These are phyloP conservation scores for Cyclostephanos tholiformis DNA, from an alignment of 108 stramenopile species.

Conservation along the genomic window DNA sequence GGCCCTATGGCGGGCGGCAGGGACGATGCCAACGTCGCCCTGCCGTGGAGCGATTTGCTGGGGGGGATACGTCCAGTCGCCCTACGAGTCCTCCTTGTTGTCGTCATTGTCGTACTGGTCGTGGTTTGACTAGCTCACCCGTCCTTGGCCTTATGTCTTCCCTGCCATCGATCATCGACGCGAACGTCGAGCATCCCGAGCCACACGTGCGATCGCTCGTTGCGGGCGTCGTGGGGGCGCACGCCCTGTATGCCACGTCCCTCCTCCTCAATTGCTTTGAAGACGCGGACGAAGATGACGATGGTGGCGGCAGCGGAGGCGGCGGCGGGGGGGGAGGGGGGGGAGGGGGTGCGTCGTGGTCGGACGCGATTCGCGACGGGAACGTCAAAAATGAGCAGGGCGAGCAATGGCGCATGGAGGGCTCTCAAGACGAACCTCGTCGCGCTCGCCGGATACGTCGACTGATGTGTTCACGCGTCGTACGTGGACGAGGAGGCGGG, in stretches of 20 bases:
- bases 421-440: conserved; percentile 94
- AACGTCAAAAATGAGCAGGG: conserved; percentile 26
- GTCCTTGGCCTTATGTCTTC: conserved; percentile 47
- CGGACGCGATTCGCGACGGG: conserved; percentile 25
- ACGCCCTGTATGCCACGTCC: conserved; percentile 57
- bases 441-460: conserved; percentile 84
- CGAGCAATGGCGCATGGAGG: conserved; percentile 92
- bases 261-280: conserved; percentile 22
- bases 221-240: conserved; percentile 75
- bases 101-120: conserved; percentile 6
- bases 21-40: conserved; percentile 54
- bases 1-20: too few relatives aligned
- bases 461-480: conserved; percentile 56
- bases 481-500: conserved; percentile 33
- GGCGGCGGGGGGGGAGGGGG: too few relatives aligned
- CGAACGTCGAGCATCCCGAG: conserved; percentile 77
- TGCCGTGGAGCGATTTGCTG: conserved; percentile 56
- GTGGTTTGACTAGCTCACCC: conserved; percentile 16
- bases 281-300: neutral
- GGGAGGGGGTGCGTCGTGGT: conserved; percentile 17
- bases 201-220: conserved; percentile 84
- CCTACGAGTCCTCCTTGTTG: too few relatives aligned
- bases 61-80: too few relatives aligned
- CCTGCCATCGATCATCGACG: conserved; percentile 54
- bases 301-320: conserved; percentile 7